Conservation (phyloP, 305 asterid genomes). For the Nicotiana rustica region DNA sequence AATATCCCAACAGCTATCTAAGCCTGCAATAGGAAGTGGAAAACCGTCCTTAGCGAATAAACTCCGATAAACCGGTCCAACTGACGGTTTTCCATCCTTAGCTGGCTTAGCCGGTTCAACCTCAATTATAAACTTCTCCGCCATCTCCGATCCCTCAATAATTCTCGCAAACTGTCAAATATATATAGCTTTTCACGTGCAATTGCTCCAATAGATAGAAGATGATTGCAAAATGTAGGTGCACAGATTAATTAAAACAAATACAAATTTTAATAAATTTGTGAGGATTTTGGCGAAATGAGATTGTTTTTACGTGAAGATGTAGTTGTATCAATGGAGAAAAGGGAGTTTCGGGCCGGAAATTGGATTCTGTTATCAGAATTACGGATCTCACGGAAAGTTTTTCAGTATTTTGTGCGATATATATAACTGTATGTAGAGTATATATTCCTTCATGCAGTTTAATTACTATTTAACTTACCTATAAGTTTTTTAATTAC, state of each 20-base stretch:
- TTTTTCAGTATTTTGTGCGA: neutral
- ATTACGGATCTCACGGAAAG: constrained; percentile 17
- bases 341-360: too few relatives aligned
- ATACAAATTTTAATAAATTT: neutral
- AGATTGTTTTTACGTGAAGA: too few relatives aligned
- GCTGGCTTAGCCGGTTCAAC: constrained; percentile 83
- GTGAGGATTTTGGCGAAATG: too few relatives aligned
- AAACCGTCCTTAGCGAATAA: constrained; percentile 81
- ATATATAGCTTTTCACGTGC: neutral
- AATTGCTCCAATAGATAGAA: neutral
- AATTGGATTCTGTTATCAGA: neutral
- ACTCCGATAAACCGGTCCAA: constrained; percentile 90
- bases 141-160: constrained; percentile 51
- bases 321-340: too few relatives aligned
- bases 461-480: too few relatives aligned
- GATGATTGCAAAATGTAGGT: neutral
- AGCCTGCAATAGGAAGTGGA: constrained; percentile 77
- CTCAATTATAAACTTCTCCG: constrained; percentile 57
- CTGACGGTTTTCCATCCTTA: constrained; percentile 72
- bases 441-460: constrained; percentile 14
- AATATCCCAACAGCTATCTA: constrained; percentile 91
- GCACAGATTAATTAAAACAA: neutral
- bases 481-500: too few relatives aligned
- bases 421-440: neutral
- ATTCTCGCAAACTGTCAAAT: neutral